Conservation (phyloP, 306 rosid genomes). For the Corylus avellana region DNA sequence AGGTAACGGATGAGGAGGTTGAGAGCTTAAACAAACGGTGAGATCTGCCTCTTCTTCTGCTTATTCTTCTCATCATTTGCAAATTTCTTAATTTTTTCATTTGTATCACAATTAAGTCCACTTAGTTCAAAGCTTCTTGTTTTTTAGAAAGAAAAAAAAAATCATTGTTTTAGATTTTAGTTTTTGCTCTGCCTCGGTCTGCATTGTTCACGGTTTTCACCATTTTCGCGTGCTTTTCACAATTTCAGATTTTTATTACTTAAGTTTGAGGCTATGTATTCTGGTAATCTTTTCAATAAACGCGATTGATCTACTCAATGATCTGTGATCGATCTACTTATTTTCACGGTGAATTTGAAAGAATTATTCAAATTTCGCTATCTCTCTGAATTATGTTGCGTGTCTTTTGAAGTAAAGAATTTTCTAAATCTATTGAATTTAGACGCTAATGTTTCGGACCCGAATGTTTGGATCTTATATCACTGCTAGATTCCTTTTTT, state of each 20-base stretch:
- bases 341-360: not conserved
- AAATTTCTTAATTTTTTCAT: not conserved
- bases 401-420: not conserved
- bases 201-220: conserved; percentile 6
- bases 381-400: not conserved
- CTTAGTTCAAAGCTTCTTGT: not conserved
- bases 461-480: not conserved
- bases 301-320: conserved; percentile 18
- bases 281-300: too few relatives aligned
- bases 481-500: not conserved
- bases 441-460: not conserved
- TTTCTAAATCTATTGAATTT: not conserved
- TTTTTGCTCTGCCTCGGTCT: not conserved
- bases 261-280: conserved; percentile 4
- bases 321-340: conserved; percentile 36
- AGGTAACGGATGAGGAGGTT: conserved; percentile 93
- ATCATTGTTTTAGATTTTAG: not conserved
- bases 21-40: conserved; percentile 93
- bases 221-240: not conserved
- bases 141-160: not conserved
- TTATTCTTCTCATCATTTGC: not conserved
- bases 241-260: not conserved
- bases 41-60: conserved; percentile 50
- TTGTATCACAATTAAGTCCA: not conserved
- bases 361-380: not conserved